These are phyloP conservation scores for Mortierella sp. DNA, from an alignment of 371 early-diverging fungal species.

Conservation along the genomic window DNA sequence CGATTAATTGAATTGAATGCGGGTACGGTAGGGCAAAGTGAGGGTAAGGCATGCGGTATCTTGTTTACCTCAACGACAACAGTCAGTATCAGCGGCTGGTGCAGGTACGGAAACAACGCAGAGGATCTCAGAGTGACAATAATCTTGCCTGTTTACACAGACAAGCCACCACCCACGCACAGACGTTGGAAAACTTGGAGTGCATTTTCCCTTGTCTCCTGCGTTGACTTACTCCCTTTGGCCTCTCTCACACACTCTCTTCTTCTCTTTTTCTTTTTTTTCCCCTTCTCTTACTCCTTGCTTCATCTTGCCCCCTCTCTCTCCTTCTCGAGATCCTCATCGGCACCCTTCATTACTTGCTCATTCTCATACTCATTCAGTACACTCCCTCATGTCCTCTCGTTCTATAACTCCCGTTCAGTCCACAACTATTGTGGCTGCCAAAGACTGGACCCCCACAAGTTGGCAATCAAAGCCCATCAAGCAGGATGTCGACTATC, in stretches of 20 bases:
- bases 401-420: slow-evolving; percentile 26
- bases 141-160: not conserved
- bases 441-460: slow-evolving; percentile 79
- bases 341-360: not conserved
- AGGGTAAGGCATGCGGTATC: not conserved
- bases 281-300: not conserved
- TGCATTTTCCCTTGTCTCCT: not conserved
- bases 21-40: slow-evolving; percentile 5
- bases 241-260: not conserved
- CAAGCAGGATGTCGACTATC: slow-evolving; percentile 92
- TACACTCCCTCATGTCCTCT: slow-evolving; percentile 19
- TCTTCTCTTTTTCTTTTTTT: not conserved
- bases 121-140: too few species aligned
- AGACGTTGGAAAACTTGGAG: not conserved
- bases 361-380: not conserved
- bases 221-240: slow-evolving; percentile 2
- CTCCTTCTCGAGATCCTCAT: too few species aligned
- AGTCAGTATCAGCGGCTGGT: too few species aligned
- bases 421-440: slow-evolving; percentile 37
- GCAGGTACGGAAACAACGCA: too few species aligned
- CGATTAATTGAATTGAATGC: slow-evolving; percentile 2
- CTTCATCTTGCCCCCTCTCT: not conserved
- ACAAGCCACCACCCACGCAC: slow-evolving; percentile 5
- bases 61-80: slow-evolving; percentile 5
- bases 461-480: slow-evolving; percentile 90